Percentiles rank a stretch among this genome's conserved stretches.
These are phyloP conservation scores for Fusarium setosum DNA, from an alignment of 2,329 filamentous ascomycete species.

Conservation along the genomic window DNA sequence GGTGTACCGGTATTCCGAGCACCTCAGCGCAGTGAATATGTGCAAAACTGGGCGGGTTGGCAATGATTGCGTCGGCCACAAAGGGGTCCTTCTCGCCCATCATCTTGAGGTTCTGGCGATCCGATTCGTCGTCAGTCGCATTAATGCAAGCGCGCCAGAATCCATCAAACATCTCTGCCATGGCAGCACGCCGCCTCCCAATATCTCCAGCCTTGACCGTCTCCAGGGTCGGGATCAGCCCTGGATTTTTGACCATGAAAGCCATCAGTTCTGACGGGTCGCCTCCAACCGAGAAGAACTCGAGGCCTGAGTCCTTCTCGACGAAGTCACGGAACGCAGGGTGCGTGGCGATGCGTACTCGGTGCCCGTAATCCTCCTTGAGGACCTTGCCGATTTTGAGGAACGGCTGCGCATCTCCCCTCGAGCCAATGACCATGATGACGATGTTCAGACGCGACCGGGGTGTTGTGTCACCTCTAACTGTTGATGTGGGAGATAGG, in stretches of 20 bases:
- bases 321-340: slow-evolving; percentile 82
- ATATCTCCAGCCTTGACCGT: slow-evolving; percentile 81
- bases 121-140: slow-evolving; percentile 72
- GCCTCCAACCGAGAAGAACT: slow-evolving; percentile 85
- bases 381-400: slow-evolving; percentile 79
- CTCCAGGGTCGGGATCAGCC: slow-evolving; percentile 79
- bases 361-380: slow-evolving; percentile 77
- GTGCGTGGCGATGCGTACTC: slow-evolving; percentile 83
- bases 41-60: slow-evolving; percentile 83
- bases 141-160: slow-evolving; percentile 86
- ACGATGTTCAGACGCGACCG: slow-evolving; percentile 78
- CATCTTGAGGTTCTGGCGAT: slow-evolving; percentile 71
- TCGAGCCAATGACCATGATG: slow-evolving; percentile 84
- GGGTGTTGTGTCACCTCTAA: slow-evolving; percentile 43
- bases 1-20: slow-evolving; percentile 79
- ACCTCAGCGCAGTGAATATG: slow-evolving; percentile 85
- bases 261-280: slow-evolving; percentile 86
- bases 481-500: slow-evolving; percentile 47
- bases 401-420: slow-evolving; percentile 86
- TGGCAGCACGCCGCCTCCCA: slow-evolving; percentile 71
- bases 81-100: slow-evolving; percentile 72
- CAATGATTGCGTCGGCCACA: slow-evolving; percentile 83
- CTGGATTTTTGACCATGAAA: slow-evolving; percentile 89
- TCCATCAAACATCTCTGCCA: slow-evolving; percentile 86
- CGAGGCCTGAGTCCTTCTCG: slow-evolving; percentile 76